phyloP scores from a whole-genome alignment of 352 stramenopile species.

The Globisporangium iwayamae region DNA sequence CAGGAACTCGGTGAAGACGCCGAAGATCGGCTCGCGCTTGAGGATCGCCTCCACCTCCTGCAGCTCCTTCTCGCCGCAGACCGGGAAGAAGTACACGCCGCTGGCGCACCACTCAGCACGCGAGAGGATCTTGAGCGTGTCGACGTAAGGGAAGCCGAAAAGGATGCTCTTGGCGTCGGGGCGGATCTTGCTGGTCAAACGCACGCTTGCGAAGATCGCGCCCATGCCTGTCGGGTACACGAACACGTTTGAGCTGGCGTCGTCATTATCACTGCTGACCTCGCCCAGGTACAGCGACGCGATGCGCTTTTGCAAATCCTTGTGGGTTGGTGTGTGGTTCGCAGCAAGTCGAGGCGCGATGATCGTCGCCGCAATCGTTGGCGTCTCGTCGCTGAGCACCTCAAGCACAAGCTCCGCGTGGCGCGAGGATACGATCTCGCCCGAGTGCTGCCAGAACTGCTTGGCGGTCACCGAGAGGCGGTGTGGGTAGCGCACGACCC shows the following conservation, averaged over 20 bases:
- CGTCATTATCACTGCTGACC: neutral
- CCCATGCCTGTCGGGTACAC: constrained; percentile 89
- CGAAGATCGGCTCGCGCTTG: constrained; percentile 68
- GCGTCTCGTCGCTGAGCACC: constrained; percentile 27
- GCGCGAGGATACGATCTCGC: constrained; percentile 89
- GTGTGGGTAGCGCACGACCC: constrained; percentile 75
- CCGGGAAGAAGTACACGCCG: constrained; percentile 90
- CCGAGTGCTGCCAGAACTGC: constrained; percentile 93
- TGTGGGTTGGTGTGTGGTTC: constrained; percentile 27
- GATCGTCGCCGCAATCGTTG: constrained; percentile 1
- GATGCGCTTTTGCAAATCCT: constrained; percentile 44
- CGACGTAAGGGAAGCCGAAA: constrained; percentile 92
- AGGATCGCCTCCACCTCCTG: constrained; percentile 64
- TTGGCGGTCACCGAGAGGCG: constrained; percentile 51
- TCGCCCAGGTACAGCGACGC: constrained; percentile 45
- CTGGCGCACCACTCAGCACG: constrained; percentile 79
- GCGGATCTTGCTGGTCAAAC: constrained; percentile 52
- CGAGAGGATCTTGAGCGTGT: constrained; percentile 91
- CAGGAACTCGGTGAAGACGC: constrained; percentile 92
- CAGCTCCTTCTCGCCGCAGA: constrained; percentile 60
- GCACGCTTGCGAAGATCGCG: constrained; percentile 81
- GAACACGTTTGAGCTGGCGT: constrained; percentile 36
- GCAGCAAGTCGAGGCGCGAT: constrained; percentile 6
- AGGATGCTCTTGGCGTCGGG: constrained; percentile 71
- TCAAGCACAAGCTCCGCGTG: constrained; percentile 67